phyloP scores from a whole-genome alignment of 202 grass and related monocot species.

The Carex sylvatica region DNA sequence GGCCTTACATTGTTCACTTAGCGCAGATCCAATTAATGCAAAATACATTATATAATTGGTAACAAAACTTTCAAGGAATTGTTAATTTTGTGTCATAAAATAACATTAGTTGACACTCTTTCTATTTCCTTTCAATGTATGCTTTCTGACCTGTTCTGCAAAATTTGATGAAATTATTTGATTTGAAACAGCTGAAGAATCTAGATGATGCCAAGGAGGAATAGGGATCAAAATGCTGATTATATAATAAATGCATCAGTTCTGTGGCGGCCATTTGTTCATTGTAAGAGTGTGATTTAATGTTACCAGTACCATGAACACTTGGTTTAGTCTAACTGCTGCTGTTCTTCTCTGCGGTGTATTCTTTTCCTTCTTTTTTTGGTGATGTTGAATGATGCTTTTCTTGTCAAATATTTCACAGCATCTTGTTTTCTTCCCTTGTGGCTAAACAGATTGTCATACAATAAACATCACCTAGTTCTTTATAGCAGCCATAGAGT shows the following conservation, averaged over 20 bases:
- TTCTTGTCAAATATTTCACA: not conserved
- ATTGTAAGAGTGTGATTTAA: not conserved
- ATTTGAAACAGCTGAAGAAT: constrained; percentile 18
- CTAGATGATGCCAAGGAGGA: not conserved
- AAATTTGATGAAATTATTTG: not conserved
- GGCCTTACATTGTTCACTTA: not conserved
- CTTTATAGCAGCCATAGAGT: not conserved
- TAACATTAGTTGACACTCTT: not conserved
- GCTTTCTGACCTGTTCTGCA: not conserved
- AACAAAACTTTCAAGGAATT: not conserved
- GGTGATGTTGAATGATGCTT: constrained; percentile 9
- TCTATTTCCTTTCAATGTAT: not conserved
- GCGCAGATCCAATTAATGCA: not conserved
- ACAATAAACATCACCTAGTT: not conserved
- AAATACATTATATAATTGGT: not conserved
- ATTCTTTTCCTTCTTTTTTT: not conserved
- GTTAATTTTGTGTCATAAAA: constrained; percentile 7
- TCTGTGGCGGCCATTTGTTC: not conserved
- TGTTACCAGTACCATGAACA: constrained; percentile 11
- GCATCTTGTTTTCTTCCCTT: not conserved
- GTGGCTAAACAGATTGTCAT: not conserved
- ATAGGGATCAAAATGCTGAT: constrained; percentile 8
- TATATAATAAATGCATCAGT: not conserved
- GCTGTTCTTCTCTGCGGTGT: not conserved
- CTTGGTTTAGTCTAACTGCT: not conserved